Percentiles rank a stretch among this genome's conserved stretches.
phyloP scores from a whole-genome alignment of 2,329 filamentous ascomycete genomes.

The Elsinoe batatas region DNA sequence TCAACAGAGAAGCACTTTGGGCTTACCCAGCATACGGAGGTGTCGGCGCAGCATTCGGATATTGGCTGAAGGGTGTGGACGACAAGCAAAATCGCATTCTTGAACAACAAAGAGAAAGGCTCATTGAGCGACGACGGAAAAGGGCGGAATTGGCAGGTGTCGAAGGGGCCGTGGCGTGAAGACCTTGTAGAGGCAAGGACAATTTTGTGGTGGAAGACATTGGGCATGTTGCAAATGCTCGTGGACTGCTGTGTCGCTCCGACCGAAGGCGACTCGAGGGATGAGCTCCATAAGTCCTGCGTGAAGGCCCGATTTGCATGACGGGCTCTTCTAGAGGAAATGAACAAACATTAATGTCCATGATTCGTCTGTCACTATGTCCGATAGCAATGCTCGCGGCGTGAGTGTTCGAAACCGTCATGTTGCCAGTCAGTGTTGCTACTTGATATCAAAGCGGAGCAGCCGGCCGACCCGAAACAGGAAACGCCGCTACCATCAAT shows the following conservation, averaged over 20 bases:
- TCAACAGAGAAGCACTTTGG: constrained; percentile 76
- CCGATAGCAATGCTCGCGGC: too few species aligned
- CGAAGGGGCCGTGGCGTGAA: constrained; percentile 19
- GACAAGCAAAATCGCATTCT: constrained; percentile 68
- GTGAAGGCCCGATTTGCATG: neutral
- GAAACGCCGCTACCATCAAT: neutral
- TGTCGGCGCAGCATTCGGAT: constrained; percentile 84
- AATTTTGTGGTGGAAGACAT: neutral
- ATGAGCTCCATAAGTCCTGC: neutral
- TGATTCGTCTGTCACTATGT: neutral
- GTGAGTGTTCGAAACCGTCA: too few species aligned
- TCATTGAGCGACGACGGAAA: constrained; percentile 83
- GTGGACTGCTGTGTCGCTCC: too few species aligned
- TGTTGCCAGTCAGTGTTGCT: neutral
- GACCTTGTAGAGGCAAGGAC: neutral
- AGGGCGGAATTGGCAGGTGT: constrained; percentile 55
- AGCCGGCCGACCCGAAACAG: neutral
- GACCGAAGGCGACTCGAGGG: too few species aligned
- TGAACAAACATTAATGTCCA: constrained; percentile 4
- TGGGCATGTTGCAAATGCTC: too few species aligned
- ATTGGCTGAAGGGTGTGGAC: constrained; percentile 91
- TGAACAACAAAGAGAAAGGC: constrained; percentile 62
- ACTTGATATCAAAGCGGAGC: neutral
- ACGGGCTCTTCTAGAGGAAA: neutral
- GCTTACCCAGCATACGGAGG: constrained; percentile 83